phyloP scores from a whole-genome alignment of 352 stramenopile genomes.

The Phytophthora sojae region DNA sequence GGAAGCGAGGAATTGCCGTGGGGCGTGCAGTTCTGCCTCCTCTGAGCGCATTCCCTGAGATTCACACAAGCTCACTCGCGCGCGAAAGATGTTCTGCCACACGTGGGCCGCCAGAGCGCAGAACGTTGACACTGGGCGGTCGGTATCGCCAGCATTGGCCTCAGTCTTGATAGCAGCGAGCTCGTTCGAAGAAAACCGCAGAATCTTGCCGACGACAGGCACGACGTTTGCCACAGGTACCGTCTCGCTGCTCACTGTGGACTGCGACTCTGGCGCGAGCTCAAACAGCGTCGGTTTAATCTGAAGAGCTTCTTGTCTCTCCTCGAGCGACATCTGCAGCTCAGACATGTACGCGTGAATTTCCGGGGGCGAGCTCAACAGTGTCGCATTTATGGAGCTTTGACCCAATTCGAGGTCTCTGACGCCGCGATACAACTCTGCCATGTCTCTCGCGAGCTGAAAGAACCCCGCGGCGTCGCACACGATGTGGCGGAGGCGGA shows the following conservation, averaged over 20 bases:
- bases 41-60: slow-evolving; percentile 13
- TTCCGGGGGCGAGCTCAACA: slow-evolving; percentile 3
- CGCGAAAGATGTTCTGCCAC: slow-evolving; percentile 18
- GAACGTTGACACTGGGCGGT: slow-evolving; percentile 15
- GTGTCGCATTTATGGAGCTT: neutral
- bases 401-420: neutral
- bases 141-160: slow-evolving; percentile 9
- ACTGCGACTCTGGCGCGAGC: slow-evolving; percentile 2
- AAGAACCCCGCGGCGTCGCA: slow-evolving; percentile 34
- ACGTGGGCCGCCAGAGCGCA: slow-evolving; percentile 21
- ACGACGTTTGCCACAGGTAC: neutral
- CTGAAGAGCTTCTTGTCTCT: slow-evolving; percentile 6
- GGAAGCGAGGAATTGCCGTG: slow-evolving; percentile 29
- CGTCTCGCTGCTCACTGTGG: neutral
- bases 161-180: slow-evolving; percentile 27
- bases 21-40: slow-evolving; percentile 4
- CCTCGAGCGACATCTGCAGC: slow-evolving; percentile 1
- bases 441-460: slow-evolving; percentile 19
- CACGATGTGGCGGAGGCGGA: slow-evolving; percentile 35
- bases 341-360: slow-evolving; percentile 17
- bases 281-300: slow-evolving; percentile 13
- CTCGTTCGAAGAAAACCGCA: slow-evolving; percentile 23
- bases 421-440: slow-evolving; percentile 19
- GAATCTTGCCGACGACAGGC: slow-evolving; percentile 14
- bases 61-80: slow-evolving; percentile 1